phyloP scores from a whole-genome alignment of 441 rosid species.

The Croton laevigatus region DNA sequence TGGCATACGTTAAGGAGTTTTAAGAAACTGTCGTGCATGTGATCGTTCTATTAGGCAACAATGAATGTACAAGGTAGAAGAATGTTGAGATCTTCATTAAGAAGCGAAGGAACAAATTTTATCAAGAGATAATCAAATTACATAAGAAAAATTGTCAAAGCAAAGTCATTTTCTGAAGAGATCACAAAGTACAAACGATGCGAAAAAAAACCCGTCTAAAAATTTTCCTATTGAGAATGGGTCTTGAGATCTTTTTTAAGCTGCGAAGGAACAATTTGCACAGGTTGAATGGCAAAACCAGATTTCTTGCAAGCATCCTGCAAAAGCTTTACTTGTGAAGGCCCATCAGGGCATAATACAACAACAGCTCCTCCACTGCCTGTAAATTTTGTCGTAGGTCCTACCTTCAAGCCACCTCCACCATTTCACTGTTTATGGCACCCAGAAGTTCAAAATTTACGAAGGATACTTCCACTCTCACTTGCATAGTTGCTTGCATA shows the following conservation, averaged over 20 bases:
- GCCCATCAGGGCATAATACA: slow-evolving; percentile 70
- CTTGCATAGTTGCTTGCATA: not conserved
- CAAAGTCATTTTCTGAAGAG: too few relatives aligned
- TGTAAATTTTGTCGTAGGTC: slow-evolving; percentile 86
- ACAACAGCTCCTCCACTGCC: slow-evolving; percentile 97
- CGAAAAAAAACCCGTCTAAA: not conserved
- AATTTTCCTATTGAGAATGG: slow-evolving; percentile 15
- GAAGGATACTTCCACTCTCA: not conserved
- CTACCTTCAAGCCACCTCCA: slow-evolving; percentile 74
- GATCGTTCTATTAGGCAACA: not conserved
- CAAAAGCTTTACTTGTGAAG: slow-evolving; percentile 55
- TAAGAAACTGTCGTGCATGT: not conserved
- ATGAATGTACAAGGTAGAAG: not conserved
- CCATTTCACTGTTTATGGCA: slow-evolving; percentile 79
- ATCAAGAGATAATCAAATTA: not conserved
- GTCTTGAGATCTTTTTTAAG: slow-evolving; percentile 44
- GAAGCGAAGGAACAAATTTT: not conserved
- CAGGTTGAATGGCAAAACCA: slow-evolving; percentile 58
- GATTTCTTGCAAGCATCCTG: slow-evolving; percentile 67
- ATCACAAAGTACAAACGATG: too few relatives aligned
- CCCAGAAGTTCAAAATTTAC: slow-evolving; percentile 47
- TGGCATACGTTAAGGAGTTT: not conserved
- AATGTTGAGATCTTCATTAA: not conserved
- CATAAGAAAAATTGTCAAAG: too few relatives aligned
- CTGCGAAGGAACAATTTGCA: slow-evolving; percentile 50